Evolutionary conservation across 257 asterid species (phyloP), one percentile per base, ranked within the genome.

Genomic region (Przewalskia tangutica): DNA sequence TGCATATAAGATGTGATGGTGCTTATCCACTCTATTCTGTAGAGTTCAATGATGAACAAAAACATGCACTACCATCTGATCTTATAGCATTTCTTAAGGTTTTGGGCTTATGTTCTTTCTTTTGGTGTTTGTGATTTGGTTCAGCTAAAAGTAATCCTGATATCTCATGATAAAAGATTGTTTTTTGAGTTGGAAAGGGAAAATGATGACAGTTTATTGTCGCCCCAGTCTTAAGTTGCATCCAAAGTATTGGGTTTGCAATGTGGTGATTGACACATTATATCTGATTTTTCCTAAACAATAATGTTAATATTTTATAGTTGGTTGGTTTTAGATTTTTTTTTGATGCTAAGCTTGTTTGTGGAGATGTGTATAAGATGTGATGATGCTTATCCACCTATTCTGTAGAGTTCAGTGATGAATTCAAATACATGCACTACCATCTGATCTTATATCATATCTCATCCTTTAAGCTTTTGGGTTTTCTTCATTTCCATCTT

Each of bases 31-130:
- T 27, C 84, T 86, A 42, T 75, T 89, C 95, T 92, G 95, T 58
- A 78, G 38, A 84, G 48, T 85, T 88, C 84, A 86, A 86, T 92
- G 93, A 94, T 92, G 92, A 92, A 80, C 81, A 27, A 10, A 82
- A 20, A 77, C 95, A 93, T 92, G 94, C 97, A 91, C 94, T 90
- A 92, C 97, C 98, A 93, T 91, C 96, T 93, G 97, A 91, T 87
- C 96, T 86, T 87, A 73, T 40, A 84, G 81, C 77, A 56, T 58
- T 20, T 1, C 34, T 53, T n/a, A 17, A 36, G 16, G 6, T 23
- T 27, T 70, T 23, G 12, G 18, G 40, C 1, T 46, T 20, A 27
- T 27, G 32, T 27, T 46, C 73, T 55, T 38, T 75, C 23, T 48
- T n/a, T 73, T 73, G 1, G 44, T 73, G 20, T 10, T 6, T 42